Conservation (phyloP, 164 flowering plant species). For the Magnolia kwangsiensis region DNA sequence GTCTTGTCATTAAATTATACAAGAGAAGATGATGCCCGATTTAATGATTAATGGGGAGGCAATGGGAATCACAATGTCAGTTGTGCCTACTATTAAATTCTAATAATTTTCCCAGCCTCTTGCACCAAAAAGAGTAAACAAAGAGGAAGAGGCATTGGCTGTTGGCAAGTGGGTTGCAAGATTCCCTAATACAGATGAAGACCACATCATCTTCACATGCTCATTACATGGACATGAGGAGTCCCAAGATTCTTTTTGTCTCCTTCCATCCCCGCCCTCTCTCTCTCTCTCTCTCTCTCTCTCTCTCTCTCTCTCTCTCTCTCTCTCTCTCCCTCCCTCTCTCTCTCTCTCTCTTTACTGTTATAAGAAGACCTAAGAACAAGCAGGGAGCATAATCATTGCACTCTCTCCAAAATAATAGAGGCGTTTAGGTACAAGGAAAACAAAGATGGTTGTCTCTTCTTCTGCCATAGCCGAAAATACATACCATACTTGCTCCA, state of each 20-base stretch:
- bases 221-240: not conserved
- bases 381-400: too few relatives aligned
- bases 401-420: not conserved
- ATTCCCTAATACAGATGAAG: not conserved
- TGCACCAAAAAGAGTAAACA: not conserved
- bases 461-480: not conserved
- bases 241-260: not conserved
- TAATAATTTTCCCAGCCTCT: too few relatives aligned
- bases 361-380: not conserved
- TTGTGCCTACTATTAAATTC: too few relatives aligned
- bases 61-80: too few relatives aligned
- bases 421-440: not conserved
- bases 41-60: too few relatives aligned
- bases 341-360: not conserved
- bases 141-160: not conserved
- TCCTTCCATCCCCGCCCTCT: too few relatives aligned
- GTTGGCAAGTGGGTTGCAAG: not conserved
- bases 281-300: too few relatives aligned
- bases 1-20: too few relatives aligned
- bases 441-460: not conserved
- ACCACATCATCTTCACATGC: not conserved
- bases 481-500: slow-evolving; percentile 15
- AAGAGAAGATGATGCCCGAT: too few relatives aligned
- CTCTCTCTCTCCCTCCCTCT: too few relatives aligned
- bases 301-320: too few relatives aligned